These are phyloP conservation scores for Hibiscus trionum DNA, from an alignment of 345 rosid species.

Conservation along the genomic window DNA sequence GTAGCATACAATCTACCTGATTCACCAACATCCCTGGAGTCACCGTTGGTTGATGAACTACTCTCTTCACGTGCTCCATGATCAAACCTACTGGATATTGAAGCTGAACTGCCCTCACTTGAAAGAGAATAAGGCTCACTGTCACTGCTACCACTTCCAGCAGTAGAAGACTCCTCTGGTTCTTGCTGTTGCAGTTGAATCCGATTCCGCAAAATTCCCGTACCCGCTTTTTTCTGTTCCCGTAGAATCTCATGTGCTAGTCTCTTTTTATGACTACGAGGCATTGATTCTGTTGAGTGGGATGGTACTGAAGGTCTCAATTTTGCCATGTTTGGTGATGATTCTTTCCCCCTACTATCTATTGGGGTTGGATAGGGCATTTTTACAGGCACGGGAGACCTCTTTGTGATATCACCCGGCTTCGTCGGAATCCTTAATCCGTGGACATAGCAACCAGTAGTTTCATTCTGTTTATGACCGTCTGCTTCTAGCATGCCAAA, in stretches of 20 bases:
- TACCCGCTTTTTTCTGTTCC: conserved; percentile 3
- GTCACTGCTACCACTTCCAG: conserved; percentile 17
- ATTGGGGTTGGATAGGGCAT: background rate
- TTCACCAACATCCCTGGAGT: conserved; percentile 2
- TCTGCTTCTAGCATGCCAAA: conserved; percentile 6
- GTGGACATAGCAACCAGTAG: conserved; percentile 10
- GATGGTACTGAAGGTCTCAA: conserved; percentile 11
- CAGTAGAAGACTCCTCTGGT: conserved; percentile 21
- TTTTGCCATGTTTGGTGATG: conserved; percentile 3
- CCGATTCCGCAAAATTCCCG: background rate
- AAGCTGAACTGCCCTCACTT: background rate
- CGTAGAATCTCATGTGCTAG: conserved; percentile 16
- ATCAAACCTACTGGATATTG: background rate
- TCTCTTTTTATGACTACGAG: conserved; percentile 9
- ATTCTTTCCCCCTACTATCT: background rate
- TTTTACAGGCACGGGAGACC: conserved; percentile 6
- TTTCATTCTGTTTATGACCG: background rate
- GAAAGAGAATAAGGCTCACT: conserved; percentile 7
- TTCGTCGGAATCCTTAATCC: conserved; percentile 17
- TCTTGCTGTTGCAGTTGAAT: conserved; percentile 9
- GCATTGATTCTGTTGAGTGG: conserved; percentile 10
- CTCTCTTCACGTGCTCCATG: background rate
- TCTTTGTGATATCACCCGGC: conserved; percentile 1
- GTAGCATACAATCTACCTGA: conserved; percentile 1
- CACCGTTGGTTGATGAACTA: conserved; percentile 14